phyloP scores from a whole-genome alignment of 768 basidiomycete species.

The Sarcomyxa edulis region DNA sequence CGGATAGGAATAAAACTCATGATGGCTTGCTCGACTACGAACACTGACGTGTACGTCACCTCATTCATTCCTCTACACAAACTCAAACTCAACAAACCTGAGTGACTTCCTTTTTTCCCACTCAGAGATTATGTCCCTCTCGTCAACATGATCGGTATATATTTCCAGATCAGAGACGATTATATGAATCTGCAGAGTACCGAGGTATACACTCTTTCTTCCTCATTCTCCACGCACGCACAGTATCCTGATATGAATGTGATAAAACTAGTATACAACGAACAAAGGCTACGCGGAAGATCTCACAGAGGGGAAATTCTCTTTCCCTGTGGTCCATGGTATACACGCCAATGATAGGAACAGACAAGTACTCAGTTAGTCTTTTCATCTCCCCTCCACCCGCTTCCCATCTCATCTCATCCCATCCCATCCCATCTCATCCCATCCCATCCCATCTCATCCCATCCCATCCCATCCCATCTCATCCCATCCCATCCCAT shows the following conservation, averaged over 20 bases:
- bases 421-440: too few species aligned
- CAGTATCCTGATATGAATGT: conserved; percentile 1
- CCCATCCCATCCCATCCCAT: too few species aligned
- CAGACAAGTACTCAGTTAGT: conserved; percentile 78
- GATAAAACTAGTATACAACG: conserved; percentile 57
- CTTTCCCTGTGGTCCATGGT: conserved; percentile 90
- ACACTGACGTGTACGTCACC: conserved; percentile 46
- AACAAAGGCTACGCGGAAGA: conserved; percentile 93
- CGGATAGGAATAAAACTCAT: conserved; percentile 91
- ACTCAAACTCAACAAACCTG: too few species aligned
- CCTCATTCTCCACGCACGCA: background rate
- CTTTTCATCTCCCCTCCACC: background rate
- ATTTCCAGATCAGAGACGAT: conserved; percentile 96
- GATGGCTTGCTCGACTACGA: conserved; percentile 82
- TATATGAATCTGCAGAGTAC: conserved; percentile 91
- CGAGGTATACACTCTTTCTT: conserved; percentile 43
- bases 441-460: too few species aligned
- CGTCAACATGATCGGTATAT: conserved; percentile 91
- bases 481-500: too few species aligned
- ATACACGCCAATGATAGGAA: conserved; percentile 75
- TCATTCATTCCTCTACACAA: background rate
- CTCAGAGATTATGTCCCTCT: conserved; percentile 84
- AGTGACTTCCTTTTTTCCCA: background rate
- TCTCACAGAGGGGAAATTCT: conserved; percentile 95
- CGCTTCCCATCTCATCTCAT: too few species aligned